Base-by-base conservation (phyloP, 345 rosid species). In the Pistacia atlantica region DNA sequence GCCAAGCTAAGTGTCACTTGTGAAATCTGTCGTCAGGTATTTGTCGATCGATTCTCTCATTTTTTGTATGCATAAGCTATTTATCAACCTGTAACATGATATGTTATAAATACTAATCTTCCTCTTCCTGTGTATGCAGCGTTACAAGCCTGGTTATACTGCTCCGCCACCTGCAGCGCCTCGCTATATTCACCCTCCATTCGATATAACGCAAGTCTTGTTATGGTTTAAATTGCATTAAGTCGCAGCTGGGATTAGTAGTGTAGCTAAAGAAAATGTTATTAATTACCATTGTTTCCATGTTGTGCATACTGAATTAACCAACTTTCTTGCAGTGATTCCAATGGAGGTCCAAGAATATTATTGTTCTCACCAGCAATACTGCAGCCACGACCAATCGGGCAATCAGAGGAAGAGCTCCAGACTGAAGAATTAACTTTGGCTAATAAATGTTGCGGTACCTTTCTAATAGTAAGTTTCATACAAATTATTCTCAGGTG, bases 11-110 rank as follows among this genome's bases (percentile, higher is more conserved):
- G 82, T 62, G 66, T 79, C 3, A 83, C 74, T 62, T 88, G 91
- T 57, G 89, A 88, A 73, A 86, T 88, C 74, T 86, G 91, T 77
- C 79, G 69, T 59, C 78, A 83, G 84, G 89, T 83, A 22, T 46
- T 0, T 48, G 8, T 17, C 2, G 22, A 22, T 22, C 31, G 2
- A 3, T 14, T 28, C 16, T 64, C 3, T 42, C 9, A 42, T 42
- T 42, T 42, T 42, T 5, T 42, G 46, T 7, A 42, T 42, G 46
- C 46, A 42, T 4, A 6, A 2, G 42, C 5, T 38, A 38, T 38
- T 38, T 38, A 38, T 38, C 42, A 38, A 38, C 42, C 42, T 38
- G 42, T 6, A 38, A 6, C 42, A 38, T 38, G 9, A 6, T 7
- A 13, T 16, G 7, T 33, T 35, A 63, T 63, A 33, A 3, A 11